A percentile compares a stretch with the other conserved stretches of the same genome.
These are phyloP conservation scores for Metschnikowia shivogae DNA, from an alignment of 805 yeast species.

Conservation along the genomic window DNA sequence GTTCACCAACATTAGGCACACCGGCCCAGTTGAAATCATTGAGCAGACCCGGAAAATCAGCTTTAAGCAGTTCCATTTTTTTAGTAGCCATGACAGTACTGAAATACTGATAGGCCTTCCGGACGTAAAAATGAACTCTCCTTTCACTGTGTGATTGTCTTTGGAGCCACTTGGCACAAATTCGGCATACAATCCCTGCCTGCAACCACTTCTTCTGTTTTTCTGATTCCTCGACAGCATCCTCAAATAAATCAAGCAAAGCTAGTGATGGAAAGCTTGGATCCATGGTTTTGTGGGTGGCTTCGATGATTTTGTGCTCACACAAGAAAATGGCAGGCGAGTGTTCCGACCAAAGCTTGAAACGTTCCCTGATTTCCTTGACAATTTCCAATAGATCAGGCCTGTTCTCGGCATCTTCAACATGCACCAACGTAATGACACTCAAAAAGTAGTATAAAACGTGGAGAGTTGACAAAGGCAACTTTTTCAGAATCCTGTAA, in stretches of 20 bases:
- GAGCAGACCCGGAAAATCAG: slow-evolving; percentile 26
- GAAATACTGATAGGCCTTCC: slow-evolving; percentile 33
- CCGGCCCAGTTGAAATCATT: slow-evolving; percentile 32
- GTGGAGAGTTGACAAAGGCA: slow-evolving; percentile 22
- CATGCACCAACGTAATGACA: slow-evolving; percentile 18
- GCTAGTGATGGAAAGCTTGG: slow-evolving; percentile 26
- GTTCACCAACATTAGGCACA: slow-evolving; percentile 12
- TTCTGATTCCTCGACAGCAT: slow-evolving; percentile 39
- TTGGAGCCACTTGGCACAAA: slow-evolving; percentile 41
- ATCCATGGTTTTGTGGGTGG: slow-evolving; percentile 21
- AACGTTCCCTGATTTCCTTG: slow-evolving; percentile 18
- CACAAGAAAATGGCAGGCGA: slow-evolving; percentile 37
- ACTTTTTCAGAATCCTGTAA: slow-evolving; percentile 19
- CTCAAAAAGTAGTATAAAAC: slow-evolving; percentile 21
- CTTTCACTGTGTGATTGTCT: slow-evolving; percentile 20
- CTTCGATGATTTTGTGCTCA: slow-evolving; percentile 34
- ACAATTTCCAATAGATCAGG: slow-evolving; percentile 21
- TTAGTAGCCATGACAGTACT: slow-evolving; percentile 25
- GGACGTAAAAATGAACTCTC: slow-evolving; percentile 34
- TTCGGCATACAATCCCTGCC: slow-evolving; percentile 36
- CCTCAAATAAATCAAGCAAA: slow-evolving; percentile 42
- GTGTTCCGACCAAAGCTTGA: slow-evolving; percentile 31
- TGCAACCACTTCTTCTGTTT: slow-evolving; percentile 31
- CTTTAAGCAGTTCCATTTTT: slow-evolving; percentile 22
- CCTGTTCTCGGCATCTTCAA: slow-evolving; percentile 18